A percentile compares a stretch with the other conserved stretches of the same genome.
These are phyloP conservation scores for Rhizopus sp. DNA, from an alignment of 371 early-diverging fungal species.

Conservation along the genomic window DNA sequence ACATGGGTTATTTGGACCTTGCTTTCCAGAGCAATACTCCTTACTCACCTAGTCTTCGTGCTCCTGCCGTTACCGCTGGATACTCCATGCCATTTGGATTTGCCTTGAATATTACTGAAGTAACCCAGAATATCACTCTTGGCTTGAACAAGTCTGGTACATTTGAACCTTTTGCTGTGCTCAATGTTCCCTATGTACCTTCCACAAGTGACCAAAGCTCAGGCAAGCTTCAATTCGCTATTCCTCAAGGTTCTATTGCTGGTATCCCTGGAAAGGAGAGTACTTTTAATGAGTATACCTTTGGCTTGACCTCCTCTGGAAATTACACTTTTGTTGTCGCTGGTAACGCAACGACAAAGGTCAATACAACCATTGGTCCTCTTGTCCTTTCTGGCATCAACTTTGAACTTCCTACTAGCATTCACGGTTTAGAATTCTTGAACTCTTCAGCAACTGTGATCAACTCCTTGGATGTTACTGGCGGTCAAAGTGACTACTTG, in stretches of 20 bases:
- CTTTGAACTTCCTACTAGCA: conserved; percentile 53
- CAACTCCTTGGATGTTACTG: conserved; percentile 60
- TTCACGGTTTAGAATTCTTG: conserved; percentile 64
- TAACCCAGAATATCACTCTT: conserved; percentile 54
- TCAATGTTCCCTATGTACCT: conserved; percentile 47
- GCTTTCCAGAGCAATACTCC: conserved; percentile 50
- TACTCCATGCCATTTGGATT: conserved; percentile 63
- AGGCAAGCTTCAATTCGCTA: conserved; percentile 51
- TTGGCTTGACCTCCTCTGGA: conserved; percentile 45
- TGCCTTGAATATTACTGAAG: conserved; percentile 53
- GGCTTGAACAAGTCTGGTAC: conserved; percentile 28
- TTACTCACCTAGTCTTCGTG: conserved; percentile 50
- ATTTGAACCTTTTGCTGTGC: conserved; percentile 46
- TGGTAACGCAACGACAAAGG: conserved; percentile 57
- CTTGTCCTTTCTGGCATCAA: conserved; percentile 57
- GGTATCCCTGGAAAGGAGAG: conserved; percentile 42
- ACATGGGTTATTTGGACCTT: conserved; percentile 57
- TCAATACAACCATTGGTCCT: conserved; percentile 61
- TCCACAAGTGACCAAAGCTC: conserved; percentile 48
- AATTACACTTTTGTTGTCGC: conserved; percentile 49
- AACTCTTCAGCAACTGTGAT: conserved; percentile 58
- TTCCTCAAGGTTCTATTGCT: conserved; percentile 40
- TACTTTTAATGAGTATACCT: conserved; percentile 52
- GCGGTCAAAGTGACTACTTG: conserved; percentile 51
- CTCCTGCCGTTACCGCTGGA: conserved; percentile 53